Conservation (phyloP, 352 stramenopile genomes). For the Ophiocytium majus region DNA sequence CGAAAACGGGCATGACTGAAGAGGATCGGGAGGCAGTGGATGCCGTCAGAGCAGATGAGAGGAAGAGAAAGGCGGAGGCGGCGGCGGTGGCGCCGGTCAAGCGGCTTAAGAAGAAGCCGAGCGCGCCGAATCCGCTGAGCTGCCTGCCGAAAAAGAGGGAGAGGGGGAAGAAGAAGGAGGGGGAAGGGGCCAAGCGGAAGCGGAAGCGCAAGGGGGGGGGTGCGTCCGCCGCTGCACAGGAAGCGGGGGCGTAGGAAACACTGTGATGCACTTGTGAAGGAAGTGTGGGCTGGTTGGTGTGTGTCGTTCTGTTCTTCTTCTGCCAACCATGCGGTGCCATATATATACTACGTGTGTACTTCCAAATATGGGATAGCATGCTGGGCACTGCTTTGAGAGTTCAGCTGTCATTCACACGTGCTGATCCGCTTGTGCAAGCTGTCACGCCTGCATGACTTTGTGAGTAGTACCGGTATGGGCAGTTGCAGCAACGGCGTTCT, state of each 20-base stretch:
- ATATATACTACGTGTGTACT: no score
- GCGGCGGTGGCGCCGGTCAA: conserved; percentile 24
- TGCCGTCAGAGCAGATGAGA: conserved; percentile 26
- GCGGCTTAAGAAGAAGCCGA: conserved; percentile 48
- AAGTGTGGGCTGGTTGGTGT: no score
- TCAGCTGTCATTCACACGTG: no score
- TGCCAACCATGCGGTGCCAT: no score
- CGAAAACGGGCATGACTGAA: conserved; percentile 27
- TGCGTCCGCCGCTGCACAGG: not conserved
- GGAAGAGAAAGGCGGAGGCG: conserved; percentile 20
- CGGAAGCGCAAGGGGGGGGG: conserved; percentile 12
- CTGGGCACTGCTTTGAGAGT: no score
- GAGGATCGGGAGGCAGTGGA: conserved; percentile 20
- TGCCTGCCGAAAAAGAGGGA: conserved; percentile 25
- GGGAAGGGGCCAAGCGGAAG: conserved; percentile 27
- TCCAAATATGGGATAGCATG: no score
- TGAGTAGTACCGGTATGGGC: no score
- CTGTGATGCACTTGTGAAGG: no score
- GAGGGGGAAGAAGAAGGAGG: not conserved
- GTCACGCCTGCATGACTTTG: no score
- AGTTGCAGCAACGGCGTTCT: no score
- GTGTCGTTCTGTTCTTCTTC: no score
- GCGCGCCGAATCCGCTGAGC: conserved; percentile 44
- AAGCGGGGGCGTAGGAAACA: not conserved
- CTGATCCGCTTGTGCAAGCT: no score